Conservation (phyloP, 306 rosid genomes). For the Elaeagnus macrophylla region DNA sequence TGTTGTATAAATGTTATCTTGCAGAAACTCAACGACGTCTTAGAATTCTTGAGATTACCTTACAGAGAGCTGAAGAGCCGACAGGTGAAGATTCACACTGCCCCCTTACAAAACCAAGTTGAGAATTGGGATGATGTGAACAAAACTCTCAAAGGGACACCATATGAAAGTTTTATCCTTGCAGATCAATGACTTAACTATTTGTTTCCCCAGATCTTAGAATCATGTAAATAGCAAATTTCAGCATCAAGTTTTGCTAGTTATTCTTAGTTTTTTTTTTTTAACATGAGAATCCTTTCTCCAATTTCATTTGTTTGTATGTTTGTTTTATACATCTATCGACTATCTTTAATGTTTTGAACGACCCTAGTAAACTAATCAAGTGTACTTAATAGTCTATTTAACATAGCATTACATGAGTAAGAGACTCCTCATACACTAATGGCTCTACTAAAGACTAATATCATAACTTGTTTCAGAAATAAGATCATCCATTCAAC, state of each 20-base stretch:
- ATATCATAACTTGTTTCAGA: too few species aligned
- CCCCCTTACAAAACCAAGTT: conserved; percentile 36
- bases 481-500: too few species aligned
- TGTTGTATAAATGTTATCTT: background rate
- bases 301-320: too few species aligned
- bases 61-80: conserved; percentile 38
- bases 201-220: background rate
- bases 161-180: conserved; percentile 33
- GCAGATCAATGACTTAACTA: conserved; percentile 1
- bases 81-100: conserved; percentile 54
- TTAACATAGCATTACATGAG: too few species aligned
- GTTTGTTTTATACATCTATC: too few species aligned
- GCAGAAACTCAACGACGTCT: conserved; percentile 54
- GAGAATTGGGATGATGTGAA: conserved; percentile 56
- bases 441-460: too few species aligned
- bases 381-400: too few species aligned
- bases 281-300: too few species aligned
- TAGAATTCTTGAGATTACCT: conserved; percentile 51
- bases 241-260: background rate
- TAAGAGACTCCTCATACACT: too few species aligned
- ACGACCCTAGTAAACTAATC: too few species aligned
- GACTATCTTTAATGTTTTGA: too few species aligned
- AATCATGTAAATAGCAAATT: background rate
- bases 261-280: too few species aligned
- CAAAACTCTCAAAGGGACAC: conserved; percentile 28